Evolutionary conservation across 2,329 filamentous ascomycete genomes (phyloP), one percentile per base, ranked within the genome.

Genomic region (Calonectria crousiana): DNA sequence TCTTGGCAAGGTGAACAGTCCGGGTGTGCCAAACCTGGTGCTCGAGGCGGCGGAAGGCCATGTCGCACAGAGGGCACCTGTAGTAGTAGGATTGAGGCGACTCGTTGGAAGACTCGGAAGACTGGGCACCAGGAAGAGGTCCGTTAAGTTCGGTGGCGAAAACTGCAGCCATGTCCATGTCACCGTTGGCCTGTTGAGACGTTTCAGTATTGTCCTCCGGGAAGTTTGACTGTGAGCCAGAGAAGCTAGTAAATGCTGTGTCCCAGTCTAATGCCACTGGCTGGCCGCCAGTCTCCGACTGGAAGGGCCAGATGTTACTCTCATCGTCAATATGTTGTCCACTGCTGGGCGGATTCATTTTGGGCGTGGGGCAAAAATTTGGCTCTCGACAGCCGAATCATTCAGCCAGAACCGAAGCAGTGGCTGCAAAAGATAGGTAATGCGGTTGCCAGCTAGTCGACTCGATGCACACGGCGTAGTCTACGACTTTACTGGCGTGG

Each of bases 11-110:
- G 86, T 99, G 96, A 9, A 38, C 36, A 38, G 97, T 98, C 81
- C 97, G 93, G 83, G 98, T 98, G 86, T 99, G 96, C 81, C 90
- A 87, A 23, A 91, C 92, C 89, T 98, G 96, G 85, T 98, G 96
- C 88, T 98, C 96, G 51, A 99, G 90, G 76, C 97, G 95, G 89
- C 98, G 97, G 88, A 99, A 99, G 75, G 96, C 96, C 90, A 98
- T 98, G 82, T 98, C 96, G 89, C 97, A 99, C 76, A 99, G 92
- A 23, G 20, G 44, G 10, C 44, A 47, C 3, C n/a, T 47, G 44
- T 47, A 47, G 20, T 23, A 23, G 18, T 47, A 47, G 10, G 44
- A n/a, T 23, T n/a, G 44, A 47, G 44, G 3, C 9, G 6, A 47
- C 86, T 98, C 96, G 73, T 86, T 89, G 58, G 83, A 81, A 77